Evolutionary conservation across 371 early-diverging fungal species (phyloP).

Genomic region (Apophysomyces elegans): DNA sequence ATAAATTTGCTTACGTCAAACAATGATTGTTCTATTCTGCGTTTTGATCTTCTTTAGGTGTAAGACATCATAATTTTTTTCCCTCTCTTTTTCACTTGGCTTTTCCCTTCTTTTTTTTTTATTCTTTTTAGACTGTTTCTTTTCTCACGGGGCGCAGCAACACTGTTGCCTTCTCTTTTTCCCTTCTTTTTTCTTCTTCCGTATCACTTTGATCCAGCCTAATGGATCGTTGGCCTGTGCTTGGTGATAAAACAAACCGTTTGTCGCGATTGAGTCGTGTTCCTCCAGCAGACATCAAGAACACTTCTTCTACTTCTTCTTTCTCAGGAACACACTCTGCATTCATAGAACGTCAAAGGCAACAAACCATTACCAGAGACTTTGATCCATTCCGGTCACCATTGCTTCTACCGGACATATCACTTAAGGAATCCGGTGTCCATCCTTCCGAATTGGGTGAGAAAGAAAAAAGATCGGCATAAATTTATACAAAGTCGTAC

Average conservation of each 20-base stretch:
- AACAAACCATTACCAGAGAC: background rate
- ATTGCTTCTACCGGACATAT: background rate
- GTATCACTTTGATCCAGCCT: background rate
- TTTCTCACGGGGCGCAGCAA: background rate
- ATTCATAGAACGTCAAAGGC: background rate
- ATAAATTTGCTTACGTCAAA: background rate
- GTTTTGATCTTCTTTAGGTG: background rate
- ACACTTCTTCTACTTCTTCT: background rate
- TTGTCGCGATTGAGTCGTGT: background rate
- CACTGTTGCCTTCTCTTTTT: no score
- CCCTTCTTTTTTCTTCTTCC: no score
- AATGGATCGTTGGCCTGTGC: background rate
- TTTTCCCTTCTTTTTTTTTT: background rate
- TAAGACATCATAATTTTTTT: background rate
- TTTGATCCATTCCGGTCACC: slow-evolving; percentile 4
- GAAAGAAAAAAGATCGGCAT: background rate
- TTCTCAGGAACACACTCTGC: background rate
- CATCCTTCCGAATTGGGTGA: background rate
- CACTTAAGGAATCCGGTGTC: background rate
- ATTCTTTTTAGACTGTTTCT: background rate
- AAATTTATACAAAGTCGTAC: no score
- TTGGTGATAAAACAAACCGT: slow-evolving; percentile 1
- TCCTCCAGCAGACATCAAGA: background rate
- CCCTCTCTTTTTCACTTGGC: background rate
- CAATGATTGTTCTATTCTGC: background rate